These are phyloP conservation scores for Trypanosomatidae sp. DNA, from an alignment of 208 protist genomes.

Conservation along the genomic window DNA sequence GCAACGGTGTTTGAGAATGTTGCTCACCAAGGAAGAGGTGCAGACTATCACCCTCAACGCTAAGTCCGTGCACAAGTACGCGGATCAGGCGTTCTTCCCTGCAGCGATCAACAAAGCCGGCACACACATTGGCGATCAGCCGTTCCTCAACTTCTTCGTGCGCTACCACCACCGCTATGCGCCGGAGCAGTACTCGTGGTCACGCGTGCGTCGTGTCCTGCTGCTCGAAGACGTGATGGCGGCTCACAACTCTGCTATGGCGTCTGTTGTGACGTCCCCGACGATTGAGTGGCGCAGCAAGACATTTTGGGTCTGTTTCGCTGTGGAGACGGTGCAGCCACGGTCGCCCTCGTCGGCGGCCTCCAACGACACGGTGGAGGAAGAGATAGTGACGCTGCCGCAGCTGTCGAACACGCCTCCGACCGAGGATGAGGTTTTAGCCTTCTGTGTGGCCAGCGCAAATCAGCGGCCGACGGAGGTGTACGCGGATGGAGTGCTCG, in stretches of 20 bases:
- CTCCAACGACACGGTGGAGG: conserved; percentile 22
- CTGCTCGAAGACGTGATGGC: conserved; percentile 25
- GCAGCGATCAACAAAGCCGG: conserved; percentile 42
- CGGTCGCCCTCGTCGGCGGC: background rate
- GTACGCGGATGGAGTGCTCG: conserved; percentile 25
- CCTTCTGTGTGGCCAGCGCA: conserved; percentile 46
- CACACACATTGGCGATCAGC: conserved; percentile 26
- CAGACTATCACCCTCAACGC: conserved; percentile 61
- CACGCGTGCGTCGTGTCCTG: conserved; percentile 40
- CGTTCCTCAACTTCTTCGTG: conserved; percentile 65
- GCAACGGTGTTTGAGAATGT: conserved; percentile 2
- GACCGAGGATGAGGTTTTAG: conserved; percentile 48
- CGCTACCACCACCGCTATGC: conserved; percentile 60
- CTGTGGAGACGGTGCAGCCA: conserved; percentile 34
- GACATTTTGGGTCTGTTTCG: conserved; percentile 54
- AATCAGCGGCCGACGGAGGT: conserved; percentile 28
- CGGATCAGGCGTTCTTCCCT: conserved; percentile 55
- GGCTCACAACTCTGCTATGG: background rate
- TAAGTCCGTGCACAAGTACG: conserved; percentile 66
- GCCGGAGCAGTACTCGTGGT: conserved; percentile 54
- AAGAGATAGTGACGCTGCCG: conserved; percentile 44
- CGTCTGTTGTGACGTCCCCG: conserved; percentile 5
- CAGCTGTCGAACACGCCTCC: conserved; percentile 64
- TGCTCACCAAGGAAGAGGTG: conserved; percentile 44
- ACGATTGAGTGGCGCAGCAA: conserved; percentile 57